Percentiles rank a stretch among this genome's conserved stretches.
Evolutionary conservation across 2,329 filamentous ascomycete genomes (phyloP).

Genomic region (Catunica adiposa): DNA sequence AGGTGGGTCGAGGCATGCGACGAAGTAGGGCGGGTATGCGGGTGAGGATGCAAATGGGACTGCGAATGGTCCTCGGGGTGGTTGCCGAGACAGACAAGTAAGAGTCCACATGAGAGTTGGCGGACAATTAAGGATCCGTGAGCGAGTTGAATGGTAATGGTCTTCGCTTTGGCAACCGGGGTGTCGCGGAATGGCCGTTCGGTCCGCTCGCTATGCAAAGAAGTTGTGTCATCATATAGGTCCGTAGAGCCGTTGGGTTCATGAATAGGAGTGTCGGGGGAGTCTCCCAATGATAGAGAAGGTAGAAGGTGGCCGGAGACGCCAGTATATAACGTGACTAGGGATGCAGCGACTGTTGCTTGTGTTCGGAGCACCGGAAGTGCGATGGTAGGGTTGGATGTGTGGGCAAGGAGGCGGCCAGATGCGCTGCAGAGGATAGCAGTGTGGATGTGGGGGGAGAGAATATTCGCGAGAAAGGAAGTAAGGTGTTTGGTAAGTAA

Average conservation of each 20-base stretch:
- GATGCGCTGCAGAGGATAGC: conserved; percentile 42
- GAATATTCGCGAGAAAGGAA: conserved; percentile 41
- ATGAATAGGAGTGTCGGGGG: too few species aligned
- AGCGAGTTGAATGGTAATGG: conserved; percentile 42
- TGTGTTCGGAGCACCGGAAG: conserved; percentile 43
- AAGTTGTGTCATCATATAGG: too few species aligned
- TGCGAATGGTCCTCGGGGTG: neutral
- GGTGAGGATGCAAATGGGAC: too few species aligned
- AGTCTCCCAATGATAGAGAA: conserved; percentile 22
- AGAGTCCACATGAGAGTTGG: conserved; percentile 38
- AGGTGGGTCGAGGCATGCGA: neutral
- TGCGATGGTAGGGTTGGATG: conserved; percentile 35
- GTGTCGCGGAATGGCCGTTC: neutral
- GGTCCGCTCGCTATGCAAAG: neutral
- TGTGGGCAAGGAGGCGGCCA: conserved; percentile 47
- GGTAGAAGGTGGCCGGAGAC: conserved; percentile 27
- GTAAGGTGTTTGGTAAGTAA: conserved; percentile 51
- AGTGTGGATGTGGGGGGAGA: conserved; percentile 40
- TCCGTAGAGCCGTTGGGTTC: too few species aligned
- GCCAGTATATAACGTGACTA: conserved; percentile 41
- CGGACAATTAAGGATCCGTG: conserved; percentile 43
- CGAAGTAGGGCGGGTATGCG: neutral
- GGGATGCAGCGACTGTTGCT: conserved; percentile 45
- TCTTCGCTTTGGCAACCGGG: conserved; percentile 16
- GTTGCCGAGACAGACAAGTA: conserved; percentile 45